Percentiles rank a stretch among this genome's conserved stretches.
Conservation (phyloP, 257 asterid genomes). For the Ligustrum vulgare region DNA sequence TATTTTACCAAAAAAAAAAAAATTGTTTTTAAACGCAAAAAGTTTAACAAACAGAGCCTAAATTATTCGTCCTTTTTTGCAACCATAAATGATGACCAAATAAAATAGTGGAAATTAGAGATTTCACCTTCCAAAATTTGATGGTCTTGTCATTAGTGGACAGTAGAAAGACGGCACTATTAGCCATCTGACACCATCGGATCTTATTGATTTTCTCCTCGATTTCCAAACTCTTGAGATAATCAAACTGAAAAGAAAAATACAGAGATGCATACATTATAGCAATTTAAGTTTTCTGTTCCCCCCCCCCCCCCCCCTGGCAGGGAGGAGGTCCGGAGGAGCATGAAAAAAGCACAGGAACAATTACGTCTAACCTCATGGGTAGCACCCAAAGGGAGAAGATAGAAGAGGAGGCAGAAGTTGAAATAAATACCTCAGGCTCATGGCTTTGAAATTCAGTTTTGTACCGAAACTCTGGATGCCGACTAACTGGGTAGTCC, state of each 20-base stretch:
- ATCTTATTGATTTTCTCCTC: conserved; percentile 91
- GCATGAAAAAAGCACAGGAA: conserved; percentile 1
- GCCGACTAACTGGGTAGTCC: conserved; percentile 58
- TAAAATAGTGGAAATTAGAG: conserved; percentile 10
- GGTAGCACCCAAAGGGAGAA: background rate
- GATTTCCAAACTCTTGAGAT: conserved; percentile 83
- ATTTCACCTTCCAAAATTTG: conserved; percentile 75
- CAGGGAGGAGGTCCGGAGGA: conserved; percentile 9
- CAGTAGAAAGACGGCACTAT: conserved; percentile 74
- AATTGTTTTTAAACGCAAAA: too few relatives aligned
- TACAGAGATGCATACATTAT: conserved; percentile 24
- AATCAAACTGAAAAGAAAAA: conserved; percentile 62
- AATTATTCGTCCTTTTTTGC: background rate
- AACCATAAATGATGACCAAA: background rate
- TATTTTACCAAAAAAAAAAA: too few relatives aligned
- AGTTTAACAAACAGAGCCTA: too few relatives aligned
- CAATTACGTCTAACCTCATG: too few relatives aligned
- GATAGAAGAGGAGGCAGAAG: conserved; percentile 8
- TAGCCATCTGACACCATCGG: conserved; percentile 81
- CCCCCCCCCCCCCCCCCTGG: background rate
- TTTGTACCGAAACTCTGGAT: conserved; percentile 85
- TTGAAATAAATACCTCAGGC: conserved; percentile 65
- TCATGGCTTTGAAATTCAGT: conserved; percentile 94
- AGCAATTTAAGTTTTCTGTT: conserved; percentile 21
- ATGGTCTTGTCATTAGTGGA: conserved; percentile 87